Evolutionary conservation across 2,329 filamentous ascomycete genomes (phyloP).

Genomic region (Colletotrichum neosansevieriae): DNA sequence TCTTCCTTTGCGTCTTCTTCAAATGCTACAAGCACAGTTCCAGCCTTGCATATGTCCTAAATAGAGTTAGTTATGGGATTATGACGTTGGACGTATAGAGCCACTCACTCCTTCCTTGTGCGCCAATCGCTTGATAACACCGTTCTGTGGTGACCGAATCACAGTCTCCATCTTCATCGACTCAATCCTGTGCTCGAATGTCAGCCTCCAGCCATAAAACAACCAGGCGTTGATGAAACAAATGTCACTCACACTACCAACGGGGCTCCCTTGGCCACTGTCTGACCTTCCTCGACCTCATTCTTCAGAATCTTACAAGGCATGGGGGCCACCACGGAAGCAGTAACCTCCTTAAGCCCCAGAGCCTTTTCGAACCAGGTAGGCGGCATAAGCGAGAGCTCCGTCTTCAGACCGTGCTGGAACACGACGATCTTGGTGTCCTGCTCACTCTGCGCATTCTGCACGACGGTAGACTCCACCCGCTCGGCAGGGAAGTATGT

Average conservation of each 20-base stretch:
- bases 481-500: constrained; percentile 87
- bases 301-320: constrained; percentile 96
- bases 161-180: constrained; percentile 94
- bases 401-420: constrained; percentile 72
- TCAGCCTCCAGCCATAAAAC: constrained; percentile 43
- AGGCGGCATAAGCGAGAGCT: constrained; percentile 70
- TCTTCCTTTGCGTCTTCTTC: constrained; percentile 61
- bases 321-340: constrained; percentile 93
- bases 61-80: constrained; percentile 41
- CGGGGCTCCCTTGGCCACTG: constrained; percentile 86
- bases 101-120: constrained; percentile 78
- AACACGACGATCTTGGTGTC: constrained; percentile 80
- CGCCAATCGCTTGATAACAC: constrained; percentile 77
- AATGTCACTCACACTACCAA: constrained; percentile 77
- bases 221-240: not conserved
- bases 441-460: constrained; percentile 61
- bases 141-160: constrained; percentile 80
- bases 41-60: constrained; percentile 82
- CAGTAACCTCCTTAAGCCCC: constrained; percentile 82
- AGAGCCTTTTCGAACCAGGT: constrained; percentile 90
- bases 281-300: constrained; percentile 84
- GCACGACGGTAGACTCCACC: constrained; percentile 82
- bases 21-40: constrained; percentile 80
- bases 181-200: constrained; percentile 68
- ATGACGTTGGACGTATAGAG: not conserved